Evolutionary conservation across 2,329 filamentous ascomycete genomes (phyloP), one percentile per base, ranked within the genome.

Genomic region (Beauveria medogensis): DNA sequence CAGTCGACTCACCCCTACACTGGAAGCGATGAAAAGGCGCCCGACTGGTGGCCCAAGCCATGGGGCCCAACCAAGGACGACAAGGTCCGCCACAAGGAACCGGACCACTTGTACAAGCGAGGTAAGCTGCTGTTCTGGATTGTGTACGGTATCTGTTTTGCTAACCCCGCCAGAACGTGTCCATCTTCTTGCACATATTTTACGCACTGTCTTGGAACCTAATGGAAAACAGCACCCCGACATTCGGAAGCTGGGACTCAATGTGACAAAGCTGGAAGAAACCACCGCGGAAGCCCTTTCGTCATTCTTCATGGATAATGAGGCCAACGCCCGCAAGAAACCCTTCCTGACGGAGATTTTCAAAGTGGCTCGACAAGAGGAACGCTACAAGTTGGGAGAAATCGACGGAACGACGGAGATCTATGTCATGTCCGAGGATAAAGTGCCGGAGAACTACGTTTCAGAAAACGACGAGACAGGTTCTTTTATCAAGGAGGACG

Each of bases 1-100:
- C 88, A 91, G 71, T 87, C 86, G 0, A 87, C 83, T 20, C 85
- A 89, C 66, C 88, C 89, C 0, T 92, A 92, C 68, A 88, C 85
- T 1, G 78, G 80, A n/a, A 82, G 80, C 37, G 81, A 86, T 51
- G 80, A 80, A 37, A 85, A 83, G 65, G 82, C 82, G 1, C 84
- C 86, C 0, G 81, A 82, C 56, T 89, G 86, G 86, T 89, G 86
- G 86, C 86, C 86, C 2, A 77, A 81, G 68, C 74, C 78, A 7
- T 80, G 81, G 79, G 77, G 81, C 0, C 68, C 72, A 1, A 75
- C 77, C 0, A 78, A 79, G 60, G 76, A 80, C 41, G 77, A 83
- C 52, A 78, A 77, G 48, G 84, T 89, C 57, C 78, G 83, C 14
- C 88, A 90, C 70, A 87, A 83, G 67, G 88, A 91, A 71, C 89